phyloP scores from a whole-genome alignment of 257 asterid species.

The Fraxinus pennsylvanica region DNA sequence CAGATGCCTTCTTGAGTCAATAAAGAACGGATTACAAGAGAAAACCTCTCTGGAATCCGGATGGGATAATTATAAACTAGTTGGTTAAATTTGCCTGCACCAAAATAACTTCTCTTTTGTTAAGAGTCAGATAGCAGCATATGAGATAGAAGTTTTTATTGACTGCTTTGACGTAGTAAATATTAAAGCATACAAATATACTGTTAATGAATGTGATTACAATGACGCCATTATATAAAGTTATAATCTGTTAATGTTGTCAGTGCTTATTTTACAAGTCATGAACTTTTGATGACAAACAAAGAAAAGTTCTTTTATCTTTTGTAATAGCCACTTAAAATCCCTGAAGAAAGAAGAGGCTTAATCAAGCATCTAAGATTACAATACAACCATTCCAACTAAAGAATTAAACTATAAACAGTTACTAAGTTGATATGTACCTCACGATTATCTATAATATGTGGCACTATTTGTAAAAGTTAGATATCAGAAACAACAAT shows the following conservation, averaged over 20 bases:
- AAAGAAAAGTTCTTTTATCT: slow-evolving; percentile 8
- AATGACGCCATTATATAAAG: slow-evolving; percentile 10
- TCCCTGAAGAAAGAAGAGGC: slow-evolving; percentile 15
- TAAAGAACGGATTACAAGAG: slow-evolving; percentile 93
- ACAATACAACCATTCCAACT: slow-evolving; percentile 13
- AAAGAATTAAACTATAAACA: slow-evolving; percentile 22
- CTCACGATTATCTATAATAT: not conserved
- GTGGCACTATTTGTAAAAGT: not conserved
- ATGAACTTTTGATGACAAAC: not conserved
- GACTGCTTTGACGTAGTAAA: slow-evolving; percentile 1
- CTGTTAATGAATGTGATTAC: not conserved
- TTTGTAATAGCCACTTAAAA: slow-evolving; percentile 10
- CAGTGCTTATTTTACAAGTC: not conserved
- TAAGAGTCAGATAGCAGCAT: slow-evolving; percentile 15
- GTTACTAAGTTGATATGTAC: not conserved
- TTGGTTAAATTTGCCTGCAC: slow-evolving; percentile 92
- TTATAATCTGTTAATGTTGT: not conserved
- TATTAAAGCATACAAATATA: slow-evolving; percentile 14
- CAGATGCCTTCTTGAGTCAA: slow-evolving; percentile 99
- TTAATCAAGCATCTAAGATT: slow-evolving; percentile 5
- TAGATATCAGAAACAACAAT: not conserved
- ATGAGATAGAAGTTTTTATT: slow-evolving; percentile 6
- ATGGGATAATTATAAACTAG: slow-evolving; percentile 95
- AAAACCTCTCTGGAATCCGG: slow-evolving; percentile 97
- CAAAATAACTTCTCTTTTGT: slow-evolving; percentile 8